Base-by-base conservation (phyloP, 2,329 filamentous ascomycete species). In the Talaromyces amestolkiae region DNA sequence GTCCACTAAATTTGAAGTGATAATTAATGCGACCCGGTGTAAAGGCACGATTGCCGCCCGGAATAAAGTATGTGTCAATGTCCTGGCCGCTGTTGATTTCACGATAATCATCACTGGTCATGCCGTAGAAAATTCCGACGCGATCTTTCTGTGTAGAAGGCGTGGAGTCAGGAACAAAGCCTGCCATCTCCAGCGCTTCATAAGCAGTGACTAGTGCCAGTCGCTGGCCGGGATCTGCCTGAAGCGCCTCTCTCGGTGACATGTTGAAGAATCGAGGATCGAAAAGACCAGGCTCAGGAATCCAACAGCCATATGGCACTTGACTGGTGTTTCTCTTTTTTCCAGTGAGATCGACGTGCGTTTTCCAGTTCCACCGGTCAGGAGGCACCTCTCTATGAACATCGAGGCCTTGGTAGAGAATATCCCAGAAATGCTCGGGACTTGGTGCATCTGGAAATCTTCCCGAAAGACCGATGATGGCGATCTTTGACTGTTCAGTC, bases 401-500 rank as follows among this genome's bases (percentile, higher is more conserved):
- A 68, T 80, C 78, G 4, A 71, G 69, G 0, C 76, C 77, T 8
- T 71, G 19, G 8, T 72, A 60, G 1, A 80, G 66, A 8, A 79
- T 49, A 7, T 78, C 68, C 78, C 78, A 79, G 66, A 80, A 76
- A 35, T 70, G 68, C 27, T 77, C 72, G n/a, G 67, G 63, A 56
- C 66, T 67, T 22, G 63, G 53, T 35, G 89, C 89, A 71, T 89
- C 87, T 5, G 90, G 90, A 76, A 91, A 92, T 61, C 90, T 85
- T 62, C 90, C 89, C 58, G 90, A 85, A 86, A 91, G 90, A 61
- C 92, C 92, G 35, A 95, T 89, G 69, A 96, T 92, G 67, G 92
- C 92, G 66, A 95, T 85, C 39, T 68, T 68, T 15, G 66, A 69
- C 24, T 74, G 69, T 35, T 77, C 75, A 0, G 75, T 51, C 35